Percentiles rank a stretch among this genome's conserved stretches.
phyloP scores from a whole-genome alignment of 164 flowering plant genomes.

The Kalanchoe fedtschenkoi region DNA sequence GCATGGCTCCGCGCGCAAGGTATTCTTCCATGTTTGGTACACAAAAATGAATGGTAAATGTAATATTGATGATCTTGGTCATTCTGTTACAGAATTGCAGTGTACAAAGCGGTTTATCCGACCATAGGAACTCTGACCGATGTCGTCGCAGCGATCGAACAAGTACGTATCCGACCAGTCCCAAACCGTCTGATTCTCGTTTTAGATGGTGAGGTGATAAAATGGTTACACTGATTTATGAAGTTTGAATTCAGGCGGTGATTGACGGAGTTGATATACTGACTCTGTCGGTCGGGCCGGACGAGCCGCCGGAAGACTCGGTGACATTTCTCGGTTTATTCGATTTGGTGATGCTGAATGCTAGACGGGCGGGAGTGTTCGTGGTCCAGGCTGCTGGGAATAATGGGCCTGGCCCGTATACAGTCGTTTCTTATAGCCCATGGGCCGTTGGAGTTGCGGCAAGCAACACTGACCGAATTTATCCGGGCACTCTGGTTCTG shows the following conservation, averaged over 20 bases:
- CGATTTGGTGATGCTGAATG: conserved; percentile 54
- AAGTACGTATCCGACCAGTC: conserved; percentile 22
- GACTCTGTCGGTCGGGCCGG: conserved; percentile 73
- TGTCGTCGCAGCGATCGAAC: conserved; percentile 78
- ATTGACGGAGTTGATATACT: conserved; percentile 74
- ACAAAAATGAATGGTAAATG: too few species aligned
- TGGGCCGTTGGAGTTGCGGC: conserved; percentile 77
- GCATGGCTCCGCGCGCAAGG: conserved; percentile 95
- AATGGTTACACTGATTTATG: background rate
- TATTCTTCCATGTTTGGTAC: background rate
- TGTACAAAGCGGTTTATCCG: conserved; percentile 82
- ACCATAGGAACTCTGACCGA: conserved; percentile 62
- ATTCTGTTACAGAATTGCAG: conserved; percentile 53
- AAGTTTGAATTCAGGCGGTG: conserved; percentile 26
- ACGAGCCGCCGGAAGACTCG: conserved; percentile 67
- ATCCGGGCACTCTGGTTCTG: conserved; percentile 46
- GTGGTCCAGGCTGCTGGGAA: conserved; percentile 90
- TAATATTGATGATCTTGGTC: background rate
- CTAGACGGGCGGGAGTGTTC: conserved; percentile 65
- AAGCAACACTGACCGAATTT: conserved; percentile 51
- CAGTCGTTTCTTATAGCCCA: conserved; percentile 67
- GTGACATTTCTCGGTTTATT: conserved; percentile 53
- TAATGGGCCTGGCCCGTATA: conserved; percentile 51
- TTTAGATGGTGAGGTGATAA: background rate
- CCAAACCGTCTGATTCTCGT: too few species aligned